phyloP scores from a whole-genome alignment of 2,329 filamentous ascomycete genomes.

The Ophiobolus disseminans region DNA sequence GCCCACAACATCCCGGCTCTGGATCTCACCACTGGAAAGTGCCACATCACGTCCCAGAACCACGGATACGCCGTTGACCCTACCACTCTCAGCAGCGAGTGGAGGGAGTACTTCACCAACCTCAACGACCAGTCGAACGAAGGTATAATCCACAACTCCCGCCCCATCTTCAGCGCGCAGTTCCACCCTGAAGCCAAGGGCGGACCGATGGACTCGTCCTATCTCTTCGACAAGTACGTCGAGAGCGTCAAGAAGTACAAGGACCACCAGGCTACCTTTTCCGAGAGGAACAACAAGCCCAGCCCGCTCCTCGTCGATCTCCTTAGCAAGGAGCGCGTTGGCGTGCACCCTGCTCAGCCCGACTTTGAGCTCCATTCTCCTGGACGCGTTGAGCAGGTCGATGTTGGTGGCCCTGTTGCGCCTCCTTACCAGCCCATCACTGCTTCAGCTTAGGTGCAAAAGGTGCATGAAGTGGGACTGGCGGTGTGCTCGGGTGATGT shows the following conservation, averaged over 20 bases:
- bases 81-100: constrained; percentile 79
- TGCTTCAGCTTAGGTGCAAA: constrained; percentile 31
- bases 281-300: constrained; percentile 83
- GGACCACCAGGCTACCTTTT: constrained; percentile 75
- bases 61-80: constrained; percentile 96
- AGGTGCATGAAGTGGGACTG: neutral
- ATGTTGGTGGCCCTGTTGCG: constrained; percentile 36
- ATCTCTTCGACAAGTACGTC: constrained; percentile 96
- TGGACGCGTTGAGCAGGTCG: constrained; percentile 37
- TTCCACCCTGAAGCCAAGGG: constrained; percentile 99
- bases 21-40: constrained; percentile 92
- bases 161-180: constrained; percentile 97
- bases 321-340: constrained; percentile 91
- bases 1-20: constrained; percentile 98
- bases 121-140: constrained; percentile 98
- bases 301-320: constrained; percentile 89
- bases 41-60: constrained; percentile 98
- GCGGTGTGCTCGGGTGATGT: neutral
- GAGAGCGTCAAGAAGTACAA: constrained; percentile 91
- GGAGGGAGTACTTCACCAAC: constrained; percentile 99
- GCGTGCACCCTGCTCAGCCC: constrained; percentile 64
- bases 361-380: constrained; percentile 43
- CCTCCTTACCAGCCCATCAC: constrained; percentile 45
- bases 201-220: constrained; percentile 92
- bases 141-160: constrained; percentile 93